Percentiles rank a stretch among this genome's conserved stretches.
These are phyloP conservation scores for Dendrobium officinale DNA, from an alignment of 106 monocot genomes.

Conservation along the genomic window DNA sequence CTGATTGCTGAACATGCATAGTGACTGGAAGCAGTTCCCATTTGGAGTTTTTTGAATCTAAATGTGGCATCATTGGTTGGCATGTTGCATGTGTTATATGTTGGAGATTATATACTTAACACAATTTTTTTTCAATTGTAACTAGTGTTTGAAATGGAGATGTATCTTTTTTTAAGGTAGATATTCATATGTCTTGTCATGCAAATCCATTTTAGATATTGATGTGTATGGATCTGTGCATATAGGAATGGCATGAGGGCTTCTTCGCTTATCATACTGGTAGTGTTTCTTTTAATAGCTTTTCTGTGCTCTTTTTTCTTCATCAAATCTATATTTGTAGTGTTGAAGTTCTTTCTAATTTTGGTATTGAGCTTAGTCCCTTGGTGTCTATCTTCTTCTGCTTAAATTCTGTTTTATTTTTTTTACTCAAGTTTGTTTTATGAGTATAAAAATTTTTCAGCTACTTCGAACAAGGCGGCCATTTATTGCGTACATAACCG, in stretches of 20 bases:
- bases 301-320: background rate
- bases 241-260: background rate
- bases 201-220: background rate
- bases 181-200: background rate
- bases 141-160: background rate
- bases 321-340: background rate
- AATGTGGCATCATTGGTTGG: background rate
- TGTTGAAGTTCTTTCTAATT: slow-evolving; percentile 1
- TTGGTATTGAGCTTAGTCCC: background rate
- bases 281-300: background rate
- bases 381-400: background rate
- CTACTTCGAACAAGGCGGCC: slow-evolving; percentile 89
- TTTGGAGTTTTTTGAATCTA: background rate
- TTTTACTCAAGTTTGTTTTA: slow-evolving; percentile 4
- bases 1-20: background rate
- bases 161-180: background rate
- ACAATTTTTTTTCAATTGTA: background rate
- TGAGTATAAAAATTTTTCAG: slow-evolving; percentile 33
- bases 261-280: background rate
- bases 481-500: slow-evolving; percentile 74
- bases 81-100: background rate
- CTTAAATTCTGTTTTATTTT: slow-evolving; percentile 5
- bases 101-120: background rate
- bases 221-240: background rate
- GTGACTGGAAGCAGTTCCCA: background rate